phyloP scores from a whole-genome alignment of 208 protist genomes.

The Crithidia expoeki region DNA sequence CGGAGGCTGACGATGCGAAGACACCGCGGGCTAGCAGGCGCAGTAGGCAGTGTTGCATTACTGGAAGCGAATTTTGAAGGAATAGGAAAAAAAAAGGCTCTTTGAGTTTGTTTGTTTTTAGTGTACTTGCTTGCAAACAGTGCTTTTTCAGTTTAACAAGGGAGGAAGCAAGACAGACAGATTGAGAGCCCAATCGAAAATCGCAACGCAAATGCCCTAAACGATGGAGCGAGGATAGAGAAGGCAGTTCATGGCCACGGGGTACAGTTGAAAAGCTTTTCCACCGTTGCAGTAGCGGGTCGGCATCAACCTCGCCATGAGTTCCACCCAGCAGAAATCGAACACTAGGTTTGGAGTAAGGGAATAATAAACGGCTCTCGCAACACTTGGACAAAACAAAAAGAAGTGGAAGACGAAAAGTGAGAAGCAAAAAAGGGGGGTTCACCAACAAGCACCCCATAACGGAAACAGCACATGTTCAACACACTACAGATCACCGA shows the following conservation, averaged over 20 bases:
- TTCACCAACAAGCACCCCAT: background rate
- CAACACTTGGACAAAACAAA: no score
- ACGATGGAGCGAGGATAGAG: no score
- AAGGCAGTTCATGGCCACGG: no score
- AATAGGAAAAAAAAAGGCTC: background rate
- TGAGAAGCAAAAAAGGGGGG: no score
- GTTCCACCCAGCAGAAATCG: no score
- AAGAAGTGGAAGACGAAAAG: no score
- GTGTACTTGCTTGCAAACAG: background rate
- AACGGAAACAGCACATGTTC: background rate
- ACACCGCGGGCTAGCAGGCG: background rate
- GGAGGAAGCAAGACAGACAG: background rate
- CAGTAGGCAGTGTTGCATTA: conserved; percentile 16
- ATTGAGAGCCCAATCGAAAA: no score
- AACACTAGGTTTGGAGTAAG: no score
- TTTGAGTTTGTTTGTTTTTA: background rate
- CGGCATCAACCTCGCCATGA: background rate
- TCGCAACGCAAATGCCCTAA: no score
- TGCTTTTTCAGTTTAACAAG: no score
- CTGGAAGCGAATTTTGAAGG: background rate
- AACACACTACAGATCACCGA: no score
- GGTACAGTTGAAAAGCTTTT: background rate
- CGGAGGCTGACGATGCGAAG: background rate
- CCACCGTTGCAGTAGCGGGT: background rate
- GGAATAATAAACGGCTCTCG: no score